Base-by-base conservation (phyloP, 305 asterid genomes). In the Fraxinus paxiana region DNA sequence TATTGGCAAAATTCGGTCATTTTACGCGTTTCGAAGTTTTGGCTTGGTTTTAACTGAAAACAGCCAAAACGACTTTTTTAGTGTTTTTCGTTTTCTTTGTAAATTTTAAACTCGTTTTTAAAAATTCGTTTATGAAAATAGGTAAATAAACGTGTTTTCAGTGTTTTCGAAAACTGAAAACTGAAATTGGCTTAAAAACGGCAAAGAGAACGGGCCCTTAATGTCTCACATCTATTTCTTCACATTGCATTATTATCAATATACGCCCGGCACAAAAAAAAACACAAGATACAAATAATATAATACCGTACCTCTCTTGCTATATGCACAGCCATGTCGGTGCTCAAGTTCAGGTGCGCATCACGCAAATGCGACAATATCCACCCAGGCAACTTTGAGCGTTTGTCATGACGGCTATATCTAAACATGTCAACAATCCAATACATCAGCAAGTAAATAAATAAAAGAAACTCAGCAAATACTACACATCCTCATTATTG, bases 261-360 rank as follows among this genome's bases (percentile, higher is more conserved):
- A 56, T 6, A 56, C 20, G 67, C 26, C 69, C 67, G 18, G 24
- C 12, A 56, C 4, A 18, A 56, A 20, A 18, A 1, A 46, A 20
- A 38, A 70, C 48, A 70, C 33, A 35, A 77, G 4, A 82, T 48
- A 79, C 5, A 37, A 73, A 15, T 22, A 72, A 75, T 13, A 15
- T 22, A 72, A 75, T 17, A 76, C 12, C 78, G 28, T 84, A 96
- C 99, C 97, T 96, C 99, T 89, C 90, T 92, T 56, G 99, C 99
- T 84, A 96, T 96, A 84, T 94, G 97, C 83, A 94, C 92, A 54
- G 98, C 98, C 99, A 96, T 96, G 90, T 94, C 98, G 0, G 98
- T 96, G 77, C 98, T 94, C 90, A 96, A 89, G 91, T 91, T 96
- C 85, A 96, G 91, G 89, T 96, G 97, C 13, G 98, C 98, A 81